phyloP scores from a whole-genome alignment of 73 alveolate genomes.

The Stentor roeselii region DNA sequence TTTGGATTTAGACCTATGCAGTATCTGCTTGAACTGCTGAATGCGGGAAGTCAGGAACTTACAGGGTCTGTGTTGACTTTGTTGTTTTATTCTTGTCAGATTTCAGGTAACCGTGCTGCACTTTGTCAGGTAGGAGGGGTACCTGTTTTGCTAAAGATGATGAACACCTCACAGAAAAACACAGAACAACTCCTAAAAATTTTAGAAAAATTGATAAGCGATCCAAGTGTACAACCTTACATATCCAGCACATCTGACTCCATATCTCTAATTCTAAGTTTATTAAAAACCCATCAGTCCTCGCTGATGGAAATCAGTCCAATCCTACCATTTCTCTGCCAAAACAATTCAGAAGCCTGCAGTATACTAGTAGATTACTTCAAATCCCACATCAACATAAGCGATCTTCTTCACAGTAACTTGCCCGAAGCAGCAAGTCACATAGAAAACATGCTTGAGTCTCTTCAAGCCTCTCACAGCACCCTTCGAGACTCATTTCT shows the following conservation, averaged over 20 bases:
- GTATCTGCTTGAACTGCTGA: neutral
- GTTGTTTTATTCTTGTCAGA: constrained; percentile 27
- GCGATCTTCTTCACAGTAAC: neutral
- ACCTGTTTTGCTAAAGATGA: constrained; percentile 23
- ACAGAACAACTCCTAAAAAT: neutral
- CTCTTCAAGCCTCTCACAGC: constrained; percentile 7
- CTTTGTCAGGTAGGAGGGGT: constrained; percentile 24
- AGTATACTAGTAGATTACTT: neutral
- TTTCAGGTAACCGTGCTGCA: constrained; percentile 36
- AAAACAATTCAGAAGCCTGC: constrained; percentile 3
- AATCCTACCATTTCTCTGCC: constrained; percentile 5
- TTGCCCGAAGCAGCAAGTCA: neutral
- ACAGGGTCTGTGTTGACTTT: constrained; percentile 42
- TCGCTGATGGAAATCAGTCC: constrained; percentile 14
- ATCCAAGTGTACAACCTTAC: constrained; percentile 8
- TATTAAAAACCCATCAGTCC: neutral
- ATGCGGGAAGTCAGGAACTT: constrained; percentile 27
- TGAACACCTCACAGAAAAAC: constrained; percentile 23
- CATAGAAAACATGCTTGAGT: neutral
- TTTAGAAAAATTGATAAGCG: neutral
- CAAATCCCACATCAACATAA: neutral
- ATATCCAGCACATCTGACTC: constrained; percentile 6
- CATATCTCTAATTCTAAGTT: neutral
- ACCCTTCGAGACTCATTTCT: constrained; percentile 1
- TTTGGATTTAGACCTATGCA: constrained; percentile 6